A percentile compares a stretch with the other conserved stretches of the same genome.
phyloP scores from a whole-genome alignment of 768 basidiomycete genomes.

The Sporobolomyces phaffii region DNA sequence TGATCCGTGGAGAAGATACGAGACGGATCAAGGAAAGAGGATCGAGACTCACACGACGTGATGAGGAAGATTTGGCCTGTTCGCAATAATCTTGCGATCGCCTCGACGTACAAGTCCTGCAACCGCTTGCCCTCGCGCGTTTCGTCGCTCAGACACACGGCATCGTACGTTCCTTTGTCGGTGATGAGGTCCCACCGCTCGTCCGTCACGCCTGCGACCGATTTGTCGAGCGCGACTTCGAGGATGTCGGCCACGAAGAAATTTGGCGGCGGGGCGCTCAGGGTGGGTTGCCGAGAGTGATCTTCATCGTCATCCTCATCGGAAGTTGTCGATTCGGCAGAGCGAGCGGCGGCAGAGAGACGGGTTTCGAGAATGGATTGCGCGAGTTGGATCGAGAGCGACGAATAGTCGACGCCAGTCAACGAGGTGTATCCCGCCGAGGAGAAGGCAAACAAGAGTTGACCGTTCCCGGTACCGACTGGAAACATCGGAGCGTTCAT shows the following conservation, averaged over 20 bases:
- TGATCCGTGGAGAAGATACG: not conserved
- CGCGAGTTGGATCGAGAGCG: constrained; percentile 45
- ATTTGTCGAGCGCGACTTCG: constrained; percentile 3
- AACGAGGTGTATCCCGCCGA: constrained; percentile 41
- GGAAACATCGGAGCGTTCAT: no score
- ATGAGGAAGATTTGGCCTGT: constrained; percentile 48
- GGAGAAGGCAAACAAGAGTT: constrained; percentile 41
- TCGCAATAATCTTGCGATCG: constrained; percentile 44
- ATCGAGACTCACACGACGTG: constrained; percentile 43
- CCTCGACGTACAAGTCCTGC: constrained; percentile 46
- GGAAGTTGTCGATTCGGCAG: not conserved
- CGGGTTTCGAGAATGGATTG: constrained; percentile 39
- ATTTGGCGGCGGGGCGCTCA: constrained; percentile 6
- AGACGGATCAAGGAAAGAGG: not conserved
- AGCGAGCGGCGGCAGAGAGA: not conserved
- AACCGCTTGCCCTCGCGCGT: constrained; percentile 42
- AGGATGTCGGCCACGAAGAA: constrained; percentile 38
- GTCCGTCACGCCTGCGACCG: constrained; percentile 40
- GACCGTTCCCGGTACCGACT: constrained; percentile 43
- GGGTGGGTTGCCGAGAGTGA: not conserved
- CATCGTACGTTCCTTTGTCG: constrained; percentile 52
- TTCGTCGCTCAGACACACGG: constrained; percentile 46
- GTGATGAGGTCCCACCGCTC: constrained; percentile 47
- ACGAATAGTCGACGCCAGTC: constrained; percentile 50
- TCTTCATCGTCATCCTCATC: not conserved